A percentile compares a stretch with the other conserved stretches of the same genome.
Conservation (phyloP, 202 grass and related monocot genomes). For the Panicum hallii region DNA sequence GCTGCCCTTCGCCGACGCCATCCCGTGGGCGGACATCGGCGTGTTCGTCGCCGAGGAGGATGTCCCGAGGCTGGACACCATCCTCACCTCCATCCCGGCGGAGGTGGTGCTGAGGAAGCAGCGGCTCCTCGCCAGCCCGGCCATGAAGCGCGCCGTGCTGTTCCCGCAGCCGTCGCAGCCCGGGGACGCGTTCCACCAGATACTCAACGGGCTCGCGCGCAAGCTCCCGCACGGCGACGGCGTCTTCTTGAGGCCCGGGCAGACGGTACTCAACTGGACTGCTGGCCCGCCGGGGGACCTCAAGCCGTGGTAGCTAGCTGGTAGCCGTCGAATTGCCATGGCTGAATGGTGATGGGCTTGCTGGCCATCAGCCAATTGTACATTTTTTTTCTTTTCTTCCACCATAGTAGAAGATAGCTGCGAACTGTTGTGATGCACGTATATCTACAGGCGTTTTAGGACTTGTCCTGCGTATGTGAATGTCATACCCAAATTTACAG, state of each 20-base stretch:
- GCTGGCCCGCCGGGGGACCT: slow-evolving; percentile 22
- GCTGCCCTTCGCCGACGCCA: slow-evolving; percentile 65
- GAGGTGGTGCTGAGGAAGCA: slow-evolving; percentile 54
- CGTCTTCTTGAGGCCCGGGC: slow-evolving; percentile 27
- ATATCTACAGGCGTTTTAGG: background rate
- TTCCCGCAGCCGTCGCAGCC: slow-evolving; percentile 45
- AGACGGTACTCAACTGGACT: slow-evolving; percentile 37
- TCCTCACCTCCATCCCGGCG: slow-evolving; percentile 57
- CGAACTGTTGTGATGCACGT: background rate
- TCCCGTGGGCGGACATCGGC: slow-evolving; percentile 62
- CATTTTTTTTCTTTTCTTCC: background rate
- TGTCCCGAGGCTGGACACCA: slow-evolving; percentile 60
- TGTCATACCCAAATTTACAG: background rate
- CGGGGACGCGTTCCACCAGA: slow-evolving; percentile 51
- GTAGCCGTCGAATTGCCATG: too few species aligned
- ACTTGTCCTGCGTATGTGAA: background rate
- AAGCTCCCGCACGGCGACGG: slow-evolving; percentile 43
- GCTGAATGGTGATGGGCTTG: background rate
- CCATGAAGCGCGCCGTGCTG: slow-evolving; percentile 49
- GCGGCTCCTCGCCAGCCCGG: slow-evolving; percentile 42
- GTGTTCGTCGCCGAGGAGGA: slow-evolving; percentile 72
- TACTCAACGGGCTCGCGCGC: slow-evolving; percentile 51
- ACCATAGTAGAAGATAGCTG: background rate
- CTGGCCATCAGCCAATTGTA: background rate
- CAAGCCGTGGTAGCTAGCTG: slow-evolving; percentile 1